Base-by-base conservation (phyloP, 2,329 filamentous ascomycete species). In the Botrytis tulipae region DNA sequence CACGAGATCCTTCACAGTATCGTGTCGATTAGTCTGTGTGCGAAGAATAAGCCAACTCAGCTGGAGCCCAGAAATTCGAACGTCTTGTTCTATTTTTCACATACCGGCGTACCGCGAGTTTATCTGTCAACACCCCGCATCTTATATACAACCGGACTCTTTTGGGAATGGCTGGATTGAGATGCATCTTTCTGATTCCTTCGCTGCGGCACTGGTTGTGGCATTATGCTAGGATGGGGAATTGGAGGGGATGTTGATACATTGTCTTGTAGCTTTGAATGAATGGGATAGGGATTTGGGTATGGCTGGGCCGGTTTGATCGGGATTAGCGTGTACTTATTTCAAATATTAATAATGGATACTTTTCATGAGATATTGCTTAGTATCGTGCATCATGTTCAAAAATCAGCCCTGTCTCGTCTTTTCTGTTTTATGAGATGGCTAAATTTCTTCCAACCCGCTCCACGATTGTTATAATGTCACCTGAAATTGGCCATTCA, bases 21-120 rank as follows among this genome's bases (percentile, higher is more conserved):
- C 89, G 89, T 94, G 93, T 90, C 92, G 91, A 96, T 95, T 91
- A 96, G 94, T 97, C 94, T 93, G 90, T 91, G 92, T 97, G 94
- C 94, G 93, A 87, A 97, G 87, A 97, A 79, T 75, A 73, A 81
- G 67, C 74, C 76, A 78, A 70, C 65, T 80, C 75, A 70, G 78
- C 79, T 80, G 80, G 80, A 81, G 80, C 79, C 80, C 78, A 76
- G 80, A 80, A 77, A 78, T 73, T 69, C 75, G 79, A 79, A 77
- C 80, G 80, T 82, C 77, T 79, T 82, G 80, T 81, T 80, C 80
- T 78, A 51, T 20, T 73, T 80, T 79, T 81, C 79, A 74, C 70
- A 75, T 70, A 72, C 62, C 73, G 76, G 74, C 70, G 74, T 77
- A 74, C 79, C 77, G 76, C 74, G 73, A 72, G 76, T 75, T 77